These are phyloP conservation scores for Xylaria sp. DNA, from an alignment of 2,329 filamentous ascomycete genomes.

Conservation along the genomic window DNA sequence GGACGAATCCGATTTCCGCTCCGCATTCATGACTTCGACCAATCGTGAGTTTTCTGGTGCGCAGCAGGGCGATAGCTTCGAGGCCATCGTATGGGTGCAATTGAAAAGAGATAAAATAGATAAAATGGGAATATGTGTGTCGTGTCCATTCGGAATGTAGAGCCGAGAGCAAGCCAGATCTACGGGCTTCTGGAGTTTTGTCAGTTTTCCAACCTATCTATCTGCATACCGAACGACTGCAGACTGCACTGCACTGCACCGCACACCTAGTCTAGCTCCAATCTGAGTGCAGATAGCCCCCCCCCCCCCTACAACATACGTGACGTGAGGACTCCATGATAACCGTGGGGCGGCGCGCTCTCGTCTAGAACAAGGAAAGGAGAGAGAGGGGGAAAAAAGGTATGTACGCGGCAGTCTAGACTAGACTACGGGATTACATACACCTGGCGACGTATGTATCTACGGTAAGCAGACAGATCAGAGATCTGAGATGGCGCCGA, in stretches of 20 bases:
- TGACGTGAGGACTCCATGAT: neutral
- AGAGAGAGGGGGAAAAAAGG: neutral
- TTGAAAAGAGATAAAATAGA: neutral
- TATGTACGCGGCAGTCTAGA: conserved; percentile 11
- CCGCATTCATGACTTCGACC: neutral
- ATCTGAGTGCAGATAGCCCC: neutral
- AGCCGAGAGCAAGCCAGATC: neutral
- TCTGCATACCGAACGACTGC: neutral
- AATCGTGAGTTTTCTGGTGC: neutral
- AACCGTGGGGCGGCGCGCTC: neutral
- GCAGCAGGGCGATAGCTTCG: neutral
- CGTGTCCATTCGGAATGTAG: neutral
- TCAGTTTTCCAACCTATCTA: neutral
- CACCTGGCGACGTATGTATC: no score
- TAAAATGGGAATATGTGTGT: neutral
- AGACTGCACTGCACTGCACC: no score
- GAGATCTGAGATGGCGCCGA: conserved; percentile 14
- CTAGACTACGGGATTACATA: neutral
- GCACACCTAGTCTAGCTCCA: neutral
- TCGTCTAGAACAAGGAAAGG: neutral
- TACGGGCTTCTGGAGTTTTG: neutral
- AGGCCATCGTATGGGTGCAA: no score
- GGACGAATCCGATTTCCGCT: no score
- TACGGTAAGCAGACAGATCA: conserved; percentile 4
- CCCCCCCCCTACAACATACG: neutral